Percentiles rank a stretch among this genome's conserved stretches.
phyloP scores from a whole-genome alignment of 169 alveolate genomes.

The Eimeria falciformis region DNA sequence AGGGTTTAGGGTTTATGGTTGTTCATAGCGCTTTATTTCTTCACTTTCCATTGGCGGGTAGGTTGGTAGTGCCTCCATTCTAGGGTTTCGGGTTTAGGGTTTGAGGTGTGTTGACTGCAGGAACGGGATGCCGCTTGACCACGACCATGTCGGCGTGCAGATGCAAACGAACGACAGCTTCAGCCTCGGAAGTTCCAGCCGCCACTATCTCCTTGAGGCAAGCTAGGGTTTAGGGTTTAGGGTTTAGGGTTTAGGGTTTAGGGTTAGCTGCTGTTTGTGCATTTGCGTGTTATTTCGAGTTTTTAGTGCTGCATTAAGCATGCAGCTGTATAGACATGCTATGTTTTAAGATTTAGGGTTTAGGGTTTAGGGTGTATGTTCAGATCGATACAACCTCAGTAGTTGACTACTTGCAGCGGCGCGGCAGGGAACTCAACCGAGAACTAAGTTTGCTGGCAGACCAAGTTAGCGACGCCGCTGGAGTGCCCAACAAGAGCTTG shows the following conservation, averaged over 20 bases:
- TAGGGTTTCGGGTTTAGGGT: slow-evolving; percentile 35
- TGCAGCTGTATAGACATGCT: background rate
- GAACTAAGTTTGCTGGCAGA: slow-evolving; percentile 29
- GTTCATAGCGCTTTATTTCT: background rate
- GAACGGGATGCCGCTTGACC: slow-evolving; percentile 70
- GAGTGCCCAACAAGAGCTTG: slow-evolving; percentile 11
- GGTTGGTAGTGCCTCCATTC: background rate
- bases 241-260: slow-evolving; percentile 17
- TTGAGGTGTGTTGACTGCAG: slow-evolving; percentile 9
- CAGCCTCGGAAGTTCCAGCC: slow-evolving; percentile 71
- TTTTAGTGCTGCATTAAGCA: background rate
- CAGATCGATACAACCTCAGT: slow-evolving; percentile 60
- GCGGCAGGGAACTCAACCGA: slow-evolving; percentile 56
- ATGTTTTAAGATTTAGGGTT: slow-evolving; percentile 29
- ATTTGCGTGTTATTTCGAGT: background rate
- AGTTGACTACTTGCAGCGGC: slow-evolving; percentile 61
- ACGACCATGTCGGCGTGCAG: slow-evolving; percentile 75
- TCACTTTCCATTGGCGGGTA: background rate
- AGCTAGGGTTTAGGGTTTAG: slow-evolving; percentile 24
- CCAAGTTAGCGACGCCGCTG: slow-evolving; percentile 35
- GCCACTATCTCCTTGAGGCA: slow-evolving; percentile 71
- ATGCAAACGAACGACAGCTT: slow-evolving; percentile 62
- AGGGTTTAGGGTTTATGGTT: slow-evolving; percentile 48
- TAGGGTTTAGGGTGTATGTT: background rate
- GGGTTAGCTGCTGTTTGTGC: background rate